Evolutionary conservation across 495 filamentous ascomycete genomes (phyloP).

Genomic region (Neurospora sp.): DNA sequence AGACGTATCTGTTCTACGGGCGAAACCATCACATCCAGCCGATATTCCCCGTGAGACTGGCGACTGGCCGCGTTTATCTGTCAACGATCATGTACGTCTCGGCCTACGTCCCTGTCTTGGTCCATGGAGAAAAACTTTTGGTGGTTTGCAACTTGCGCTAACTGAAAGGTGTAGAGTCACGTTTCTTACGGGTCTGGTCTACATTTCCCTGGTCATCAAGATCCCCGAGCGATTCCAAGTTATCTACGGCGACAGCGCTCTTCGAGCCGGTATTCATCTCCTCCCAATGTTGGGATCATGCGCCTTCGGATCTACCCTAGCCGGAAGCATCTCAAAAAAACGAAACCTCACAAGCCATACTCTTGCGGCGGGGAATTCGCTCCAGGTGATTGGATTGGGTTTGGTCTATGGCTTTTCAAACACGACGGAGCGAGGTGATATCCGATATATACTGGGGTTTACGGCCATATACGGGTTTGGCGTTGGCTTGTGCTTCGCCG

Average conservation of each 20-base stretch:
- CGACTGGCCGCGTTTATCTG: conserved; percentile 24
- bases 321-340: conserved; percentile 34
- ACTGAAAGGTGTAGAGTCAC: conserved; percentile 25
- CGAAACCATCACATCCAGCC: conserved; percentile 23
- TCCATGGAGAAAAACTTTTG: no score
- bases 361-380: conserved; percentile 34
- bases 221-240: conserved; percentile 53
- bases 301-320: conserved; percentile 41
- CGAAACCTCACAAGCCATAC: conserved; percentile 40
- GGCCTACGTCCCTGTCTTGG: not conserved
- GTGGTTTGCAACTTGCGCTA: conserved; percentile 2
- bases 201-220: conserved; percentile 45
- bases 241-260: conserved; percentile 37
- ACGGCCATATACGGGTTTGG: conserved; percentile 46
- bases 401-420: conserved; percentile 31
- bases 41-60: conserved; percentile 32
- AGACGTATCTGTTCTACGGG: conserved; percentile 26
- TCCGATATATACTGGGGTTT: conserved; percentile 36
- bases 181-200: conserved; percentile 45
- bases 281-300: conserved; percentile 43
- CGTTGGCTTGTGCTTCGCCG: conserved; percentile 38
- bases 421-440: conserved; percentile 19
- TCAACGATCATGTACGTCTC: conserved; percentile 31
- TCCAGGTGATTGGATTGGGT: conserved; percentile 43
- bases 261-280: conserved; percentile 46